Conservation (phyloP, 139 green algal species). For the Chara braunii region DNA sequence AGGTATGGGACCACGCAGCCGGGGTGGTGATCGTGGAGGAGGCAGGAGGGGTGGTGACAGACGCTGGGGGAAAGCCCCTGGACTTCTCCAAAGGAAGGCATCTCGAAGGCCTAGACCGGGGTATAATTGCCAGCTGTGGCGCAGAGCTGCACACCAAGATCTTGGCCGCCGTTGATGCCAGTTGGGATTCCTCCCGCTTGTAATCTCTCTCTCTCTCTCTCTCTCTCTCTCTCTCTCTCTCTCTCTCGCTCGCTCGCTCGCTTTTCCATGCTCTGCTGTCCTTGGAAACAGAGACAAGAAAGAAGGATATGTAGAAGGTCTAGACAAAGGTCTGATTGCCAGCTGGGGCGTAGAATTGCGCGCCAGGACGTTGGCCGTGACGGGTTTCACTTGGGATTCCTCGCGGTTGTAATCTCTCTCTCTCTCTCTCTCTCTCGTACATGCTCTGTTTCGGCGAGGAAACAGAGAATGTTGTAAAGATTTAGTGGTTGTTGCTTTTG, state of each 20-base stretch:
- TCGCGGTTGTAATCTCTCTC: slow-evolving; percentile 33
- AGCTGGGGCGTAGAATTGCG: slow-evolving; percentile 30
- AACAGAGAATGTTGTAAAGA: too few species aligned
- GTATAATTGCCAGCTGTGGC: slow-evolving; percentile 41
- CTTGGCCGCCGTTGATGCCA: slow-evolving; percentile 28
- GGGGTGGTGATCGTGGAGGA: slow-evolving; percentile 50
- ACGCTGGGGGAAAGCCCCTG: slow-evolving; percentile 42
- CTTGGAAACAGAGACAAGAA: too few species aligned
- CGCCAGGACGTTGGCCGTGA: slow-evolving; percentile 20
- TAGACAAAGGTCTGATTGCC: slow-evolving; percentile 46
- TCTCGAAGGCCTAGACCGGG: slow-evolving; percentile 39
- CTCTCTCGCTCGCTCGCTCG: too few species aligned
- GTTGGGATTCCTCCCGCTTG: slow-evolving; percentile 27
- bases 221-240: too few species aligned
- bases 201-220: too few species aligned
- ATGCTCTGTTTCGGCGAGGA: too few species aligned
- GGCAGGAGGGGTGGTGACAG: slow-evolving; percentile 44
- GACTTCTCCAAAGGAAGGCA: slow-evolving; percentile 42
- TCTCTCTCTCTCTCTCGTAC: too few species aligned
- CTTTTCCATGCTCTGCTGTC: too few species aligned
- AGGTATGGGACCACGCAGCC: slow-evolving; percentile 51
- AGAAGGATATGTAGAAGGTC: slow-evolving; percentile 34
- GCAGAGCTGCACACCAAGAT: slow-evolving; percentile 38
- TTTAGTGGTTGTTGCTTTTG: too few species aligned
- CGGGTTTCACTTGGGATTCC: slow-evolving; percentile 21